Base-by-base conservation (phyloP, 345 rosid genomes). In the Euclidium syriacum region DNA sequence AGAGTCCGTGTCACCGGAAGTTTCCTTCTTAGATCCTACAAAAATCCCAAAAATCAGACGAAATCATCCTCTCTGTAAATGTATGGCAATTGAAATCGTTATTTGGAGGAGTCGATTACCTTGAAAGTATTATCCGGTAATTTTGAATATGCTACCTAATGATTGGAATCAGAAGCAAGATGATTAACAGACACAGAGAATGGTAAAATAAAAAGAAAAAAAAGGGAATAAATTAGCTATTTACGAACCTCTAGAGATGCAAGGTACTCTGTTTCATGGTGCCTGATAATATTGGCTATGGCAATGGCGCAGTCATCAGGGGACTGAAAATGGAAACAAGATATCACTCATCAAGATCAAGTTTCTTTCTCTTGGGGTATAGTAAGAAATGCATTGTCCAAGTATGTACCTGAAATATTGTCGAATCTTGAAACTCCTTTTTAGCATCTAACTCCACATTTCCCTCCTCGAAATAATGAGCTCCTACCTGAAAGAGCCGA, bases 401-500 rank as follows among this genome's bases (percentile, higher is more conserved):
- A n/a, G 9, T 32, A 44, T 32, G 50, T 71, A 92, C 98, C 95
- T 89, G 99, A 79, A 94, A 80, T 6, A 90, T 74, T 32, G 97
- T 84, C 17, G 86, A 79, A 74, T 94, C 96, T 73, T 79, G 73
- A 64, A 89, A 85, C 60, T 90, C 97, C 63, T 90, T 84, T 66
- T 81, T 81, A 36, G 99, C 87, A 68, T 87, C 96, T 78, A 90
- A 76, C 71, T 94, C 96, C 64, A 94, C 99, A 82, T 94, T 94
- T 61, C 99, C 97, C 80, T 94, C 97, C 71, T 94, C 99, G 71
- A 90, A 94, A 75, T 90, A 94, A 78, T 94, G 99, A 25, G 97
- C 97, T 23, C 78, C 91, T 67, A 94, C 99, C 99, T 90, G 78
- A 32, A 70, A 4, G 40, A 24, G 5, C 22, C 56, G 14, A 12